Evolutionary conservation across 306 rosid species (phyloP).

Genomic region (Dryas octopetala): DNA sequence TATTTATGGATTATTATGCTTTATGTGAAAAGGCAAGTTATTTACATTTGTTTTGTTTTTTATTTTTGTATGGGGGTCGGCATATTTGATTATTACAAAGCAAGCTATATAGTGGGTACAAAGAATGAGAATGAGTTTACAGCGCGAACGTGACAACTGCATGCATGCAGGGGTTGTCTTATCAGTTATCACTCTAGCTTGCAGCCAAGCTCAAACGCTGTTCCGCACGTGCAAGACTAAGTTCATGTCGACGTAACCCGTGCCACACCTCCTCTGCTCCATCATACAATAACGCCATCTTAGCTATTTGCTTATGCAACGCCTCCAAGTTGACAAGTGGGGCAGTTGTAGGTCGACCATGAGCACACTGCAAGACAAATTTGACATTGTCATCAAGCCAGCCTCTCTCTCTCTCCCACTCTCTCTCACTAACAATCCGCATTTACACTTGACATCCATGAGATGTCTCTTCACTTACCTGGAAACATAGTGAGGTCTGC

Average conservation of each 20-base stretch:
- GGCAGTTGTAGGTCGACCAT: slow-evolving; percentile 88
- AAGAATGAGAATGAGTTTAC: slow-evolving; percentile 10
- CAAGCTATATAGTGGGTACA: neutral
- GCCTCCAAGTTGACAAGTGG: slow-evolving; percentile 85
- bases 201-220: slow-evolving; percentile 46
- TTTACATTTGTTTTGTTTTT: neutral
- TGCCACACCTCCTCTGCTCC: slow-evolving; percentile 50
- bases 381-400: neutral
- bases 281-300: slow-evolving; percentile 41
- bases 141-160: neutral
- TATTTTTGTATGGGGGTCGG: neutral
- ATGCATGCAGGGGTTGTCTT: too few species aligned
- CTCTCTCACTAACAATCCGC: neutral
- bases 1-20: neutral
- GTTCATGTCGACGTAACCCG: slow-evolving; percentile 54
- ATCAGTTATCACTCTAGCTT: slow-evolving; percentile 20
- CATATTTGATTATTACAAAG: neutral
- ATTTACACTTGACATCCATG: neutral
- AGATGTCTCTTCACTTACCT: slow-evolving; percentile 43
- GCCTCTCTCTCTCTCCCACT: slow-evolving; percentile 12
- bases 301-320: slow-evolving; percentile 73
- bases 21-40: neutral
- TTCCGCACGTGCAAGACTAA: slow-evolving; percentile 52
- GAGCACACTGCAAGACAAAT: slow-evolving; percentile 68
- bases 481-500: slow-evolving; percentile 85